These are phyloP conservation scores for Roridomyces roridus DNA, from an alignment of 768 basidiomycete species.

Conservation along the genomic window DNA sequence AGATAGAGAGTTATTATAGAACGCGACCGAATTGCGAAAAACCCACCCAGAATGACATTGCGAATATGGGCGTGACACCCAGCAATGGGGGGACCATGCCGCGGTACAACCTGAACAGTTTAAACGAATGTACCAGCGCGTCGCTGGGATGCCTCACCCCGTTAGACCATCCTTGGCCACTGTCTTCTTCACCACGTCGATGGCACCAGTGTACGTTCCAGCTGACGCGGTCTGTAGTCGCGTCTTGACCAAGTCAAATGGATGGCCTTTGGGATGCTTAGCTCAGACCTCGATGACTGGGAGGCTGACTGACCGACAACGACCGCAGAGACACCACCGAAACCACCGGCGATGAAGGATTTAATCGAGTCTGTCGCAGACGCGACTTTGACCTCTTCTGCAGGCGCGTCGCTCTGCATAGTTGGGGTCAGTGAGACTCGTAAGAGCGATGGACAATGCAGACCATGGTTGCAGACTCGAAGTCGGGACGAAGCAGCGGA, in stretches of 20 bases:
- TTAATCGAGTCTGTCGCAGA: constrained; percentile 63
- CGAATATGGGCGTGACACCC: constrained; percentile 98
- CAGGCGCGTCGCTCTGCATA: constrained; percentile 37
- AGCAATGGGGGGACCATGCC: constrained; percentile 93
- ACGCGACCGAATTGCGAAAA: constrained; percentile 1
- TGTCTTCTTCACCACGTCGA: constrained; percentile 93
- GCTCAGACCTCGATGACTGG: not conserved
- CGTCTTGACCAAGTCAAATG: constrained; percentile 97
- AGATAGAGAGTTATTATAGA: not conserved
- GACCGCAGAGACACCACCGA: constrained; percentile 87
- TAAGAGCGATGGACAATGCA: no score
- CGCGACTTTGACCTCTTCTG: constrained; percentile 40
- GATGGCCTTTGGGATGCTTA: constrained; percentile 70
- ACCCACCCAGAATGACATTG: constrained; percentile 94
- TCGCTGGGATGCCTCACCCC: constrained; percentile 60
- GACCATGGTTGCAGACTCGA: no score
- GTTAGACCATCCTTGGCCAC: constrained; percentile 88
- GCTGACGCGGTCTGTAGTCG: constrained; percentile 90
- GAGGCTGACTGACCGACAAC: constrained; percentile 75
- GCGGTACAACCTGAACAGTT: constrained; percentile 71
- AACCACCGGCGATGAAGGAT: constrained; percentile 92
- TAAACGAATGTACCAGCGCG: not conserved
- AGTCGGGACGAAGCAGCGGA: no score
- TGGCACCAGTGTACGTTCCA: constrained; percentile 87
- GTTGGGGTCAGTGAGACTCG: not conserved